Percentiles rank a stretch among this genome's conserved stretches.
Conservation (phyloP, 2,329 filamentous ascomycete genomes). For the Apiospora arundinis region DNA sequence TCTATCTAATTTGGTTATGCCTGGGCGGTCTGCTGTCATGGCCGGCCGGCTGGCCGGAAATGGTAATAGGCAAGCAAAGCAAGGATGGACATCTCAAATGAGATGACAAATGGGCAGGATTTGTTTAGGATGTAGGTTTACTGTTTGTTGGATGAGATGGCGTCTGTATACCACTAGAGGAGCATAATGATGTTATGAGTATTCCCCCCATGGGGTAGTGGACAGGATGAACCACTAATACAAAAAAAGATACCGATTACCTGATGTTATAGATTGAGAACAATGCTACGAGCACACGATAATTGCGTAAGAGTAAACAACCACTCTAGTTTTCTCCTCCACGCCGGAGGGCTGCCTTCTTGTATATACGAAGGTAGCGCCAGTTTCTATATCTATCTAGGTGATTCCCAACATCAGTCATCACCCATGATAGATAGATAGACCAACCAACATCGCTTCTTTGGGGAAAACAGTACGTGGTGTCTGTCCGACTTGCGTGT, state of each 20-base stretch:
- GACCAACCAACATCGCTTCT: too few relatives aligned
- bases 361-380: too few relatives aligned
- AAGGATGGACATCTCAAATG: neutral
- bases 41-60: too few relatives aligned
- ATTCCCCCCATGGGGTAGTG: neutral
- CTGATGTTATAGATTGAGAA: neutral
- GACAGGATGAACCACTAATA: neutral
- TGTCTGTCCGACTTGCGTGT: too few relatives aligned
- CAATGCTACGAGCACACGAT: neutral
- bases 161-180: neutral
- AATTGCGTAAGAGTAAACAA: neutral
- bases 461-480: too few relatives aligned
- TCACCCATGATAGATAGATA: too few relatives aligned
- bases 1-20: too few relatives aligned
- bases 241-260: too few relatives aligned
- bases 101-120: neutral
- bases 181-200: slow-evolving; percentile 7
- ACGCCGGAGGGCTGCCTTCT: too few relatives aligned
- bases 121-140: neutral
- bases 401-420: too few relatives aligned
- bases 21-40: neutral
- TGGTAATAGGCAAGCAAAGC: neutral
- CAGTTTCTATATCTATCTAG: too few relatives aligned
- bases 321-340: neutral
- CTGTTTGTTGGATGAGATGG: neutral